Evolutionary conservation across 2,329 filamentous ascomycete genomes (phyloP).

Genomic region (Sordariomycetes sp.): DNA sequence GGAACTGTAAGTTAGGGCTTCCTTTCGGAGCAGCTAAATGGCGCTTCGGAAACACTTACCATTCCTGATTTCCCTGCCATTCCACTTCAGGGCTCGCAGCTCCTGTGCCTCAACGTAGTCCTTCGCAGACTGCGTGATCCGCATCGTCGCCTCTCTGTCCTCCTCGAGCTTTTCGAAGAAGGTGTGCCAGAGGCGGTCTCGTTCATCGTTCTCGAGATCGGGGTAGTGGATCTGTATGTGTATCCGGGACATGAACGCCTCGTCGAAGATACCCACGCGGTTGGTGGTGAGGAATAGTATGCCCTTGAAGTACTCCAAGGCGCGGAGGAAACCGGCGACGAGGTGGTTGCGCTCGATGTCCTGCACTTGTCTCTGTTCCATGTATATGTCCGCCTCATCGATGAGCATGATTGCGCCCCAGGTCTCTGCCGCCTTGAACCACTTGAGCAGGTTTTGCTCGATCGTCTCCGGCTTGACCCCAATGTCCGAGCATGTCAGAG

Average conservation of each 20-base stretch:
- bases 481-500: slow-evolving; percentile 11
- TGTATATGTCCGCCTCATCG: slow-evolving; percentile 17
- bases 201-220: slow-evolving; percentile 11
- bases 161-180: neutral
- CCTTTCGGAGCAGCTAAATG: too few relatives aligned
- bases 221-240: slow-evolving; percentile 24
- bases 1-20: neutral
- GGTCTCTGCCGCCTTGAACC: slow-evolving; percentile 11
- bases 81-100: slow-evolving; percentile 14
- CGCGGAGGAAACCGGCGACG: slow-evolving; percentile 15
- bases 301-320: slow-evolving; percentile 26
- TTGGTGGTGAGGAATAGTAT: slow-evolving; percentile 35
- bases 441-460: slow-evolving; percentile 7
- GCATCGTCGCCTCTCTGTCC: neutral
- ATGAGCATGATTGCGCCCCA: slow-evolving; percentile 17
- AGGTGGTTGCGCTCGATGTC: slow-evolving; percentile 8
- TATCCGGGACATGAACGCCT: slow-evolving; percentile 29
- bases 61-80: slow-evolving; percentile 20
- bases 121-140: neutral
- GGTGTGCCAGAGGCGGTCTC: slow-evolving; percentile 14
- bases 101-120: slow-evolving; percentile 11
- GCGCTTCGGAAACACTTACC: slow-evolving; percentile 1
- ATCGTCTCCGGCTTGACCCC: slow-evolving; percentile 7
- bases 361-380: slow-evolving; percentile 9
- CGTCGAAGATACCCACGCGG: slow-evolving; percentile 30